These are phyloP conservation scores for Epichloe baconii DNA, from an alignment of 2,329 filamentous ascomycete genomes.

Conservation along the genomic window DNA sequence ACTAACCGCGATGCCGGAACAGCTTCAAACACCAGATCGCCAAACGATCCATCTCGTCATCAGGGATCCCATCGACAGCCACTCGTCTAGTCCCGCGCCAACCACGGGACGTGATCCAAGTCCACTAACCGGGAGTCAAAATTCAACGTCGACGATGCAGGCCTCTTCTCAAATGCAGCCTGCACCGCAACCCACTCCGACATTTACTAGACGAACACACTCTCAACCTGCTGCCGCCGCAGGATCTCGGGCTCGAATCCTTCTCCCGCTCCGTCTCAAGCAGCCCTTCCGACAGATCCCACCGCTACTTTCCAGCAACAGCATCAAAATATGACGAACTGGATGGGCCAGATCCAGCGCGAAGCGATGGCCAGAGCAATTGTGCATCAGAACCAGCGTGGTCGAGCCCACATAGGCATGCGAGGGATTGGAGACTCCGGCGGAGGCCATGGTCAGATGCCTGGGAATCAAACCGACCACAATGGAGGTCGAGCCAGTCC, in stretches of 20 bases:
- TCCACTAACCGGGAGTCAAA: constrained; percentile 8
- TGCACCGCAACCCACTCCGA: constrained; percentile 17
- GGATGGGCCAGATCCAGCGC: constrained; percentile 33
- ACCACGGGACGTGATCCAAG: constrained; percentile 15
- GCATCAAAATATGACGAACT: constrained; percentile 30
- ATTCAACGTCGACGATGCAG: constrained; percentile 1
- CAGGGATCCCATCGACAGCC: constrained; percentile 23
- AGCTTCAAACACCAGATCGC: constrained; percentile 32
- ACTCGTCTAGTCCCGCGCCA: constrained; percentile 13
- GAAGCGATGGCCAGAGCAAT: constrained; percentile 30
- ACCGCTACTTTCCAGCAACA: constrained; percentile 23
- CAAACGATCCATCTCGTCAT: constrained; percentile 43
- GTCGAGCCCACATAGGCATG: constrained; percentile 26
- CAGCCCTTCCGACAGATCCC: constrained; percentile 14
- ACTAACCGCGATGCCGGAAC: constrained; percentile 6
- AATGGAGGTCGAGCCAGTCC: constrained; percentile 13
- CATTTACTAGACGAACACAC: constrained; percentile 17
- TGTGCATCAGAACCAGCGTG: constrained; percentile 30
- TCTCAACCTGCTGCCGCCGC: constrained; percentile 14
- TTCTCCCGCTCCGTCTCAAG: constrained; percentile 14
- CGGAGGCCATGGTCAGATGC: constrained; percentile 7
- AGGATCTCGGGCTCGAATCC: constrained; percentile 18
- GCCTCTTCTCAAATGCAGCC: constrained; percentile 8
- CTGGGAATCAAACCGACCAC: constrained; percentile 12
- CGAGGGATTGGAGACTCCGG: constrained; percentile 26